Conservation (phyloP, 1,284 basidiomycete genomes). For the Ceratobasidium papillatum region DNA sequence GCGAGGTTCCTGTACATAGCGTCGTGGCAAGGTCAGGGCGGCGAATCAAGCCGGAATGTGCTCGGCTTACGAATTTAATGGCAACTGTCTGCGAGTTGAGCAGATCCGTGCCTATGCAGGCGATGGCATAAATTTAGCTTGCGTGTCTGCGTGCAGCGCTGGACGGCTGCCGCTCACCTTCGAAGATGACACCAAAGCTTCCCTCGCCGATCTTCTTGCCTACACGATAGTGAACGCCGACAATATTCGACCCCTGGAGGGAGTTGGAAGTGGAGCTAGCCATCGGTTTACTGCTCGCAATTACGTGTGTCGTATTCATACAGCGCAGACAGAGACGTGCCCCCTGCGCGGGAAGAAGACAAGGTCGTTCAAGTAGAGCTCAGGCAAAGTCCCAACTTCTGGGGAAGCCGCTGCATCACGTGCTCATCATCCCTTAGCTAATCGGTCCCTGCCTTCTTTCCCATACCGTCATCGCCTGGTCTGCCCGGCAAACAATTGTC, state of each 20-base stretch:
- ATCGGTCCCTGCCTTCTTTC: constrained; percentile 1
- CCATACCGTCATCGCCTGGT: constrained; percentile 17
- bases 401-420: constrained; percentile 27
- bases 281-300: constrained; percentile 40
- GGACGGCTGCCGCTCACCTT: constrained; percentile 32
- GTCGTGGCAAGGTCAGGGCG: constrained; percentile 22
- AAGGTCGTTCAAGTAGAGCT: constrained; percentile 24
- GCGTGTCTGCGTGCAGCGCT: constrained; percentile 14
- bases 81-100: constrained; percentile 96
- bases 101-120: constrained; percentile 80
- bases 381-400: constrained; percentile 26
- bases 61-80: constrained; percentile 90
- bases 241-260: constrained; percentile 53
- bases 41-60: constrained; percentile 5
- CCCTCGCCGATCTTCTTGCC: constrained; percentile 74
- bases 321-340: constrained; percentile 1
- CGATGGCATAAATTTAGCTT: constrained; percentile 15
- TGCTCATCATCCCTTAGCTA: constrained; percentile 17
- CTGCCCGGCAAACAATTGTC: constrained; percentile 6
- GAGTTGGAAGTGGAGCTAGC: constrained; percentile 11
- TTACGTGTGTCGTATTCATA: constrained; percentile 42
- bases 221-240: constrained; percentile 82
- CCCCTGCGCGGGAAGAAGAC: constrained; percentile 33
- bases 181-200: constrained; percentile 75
- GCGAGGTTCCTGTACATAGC: constrained; percentile 77